Evolutionary conservation across 2,329 filamentous ascomycete genomes (phyloP), one percentile per base, ranked within the genome.

Genomic region (Neopestalotiopsis clavispora): DNA sequence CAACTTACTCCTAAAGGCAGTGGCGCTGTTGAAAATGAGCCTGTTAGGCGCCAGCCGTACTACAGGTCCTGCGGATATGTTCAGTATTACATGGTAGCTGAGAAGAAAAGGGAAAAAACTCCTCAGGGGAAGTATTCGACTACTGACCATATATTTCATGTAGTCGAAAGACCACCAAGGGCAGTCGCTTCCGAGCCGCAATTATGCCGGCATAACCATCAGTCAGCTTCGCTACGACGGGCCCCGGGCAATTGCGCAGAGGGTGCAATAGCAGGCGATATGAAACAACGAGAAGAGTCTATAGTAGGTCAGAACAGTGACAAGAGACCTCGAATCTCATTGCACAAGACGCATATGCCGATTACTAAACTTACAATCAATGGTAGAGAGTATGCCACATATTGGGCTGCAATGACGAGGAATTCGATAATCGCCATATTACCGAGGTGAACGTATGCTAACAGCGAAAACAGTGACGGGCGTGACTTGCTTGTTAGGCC

Each of bases 1-100:
- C 34, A 40, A 56, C 28, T 56, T 34, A 66, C 64, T 45, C 14
- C 14, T 45, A 7, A 73, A 66, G n/a, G 73, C 73, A 6, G 67
- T 70, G n/a, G 49, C 59, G 1, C 70, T 69, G 23, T 71, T 72
- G 67, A 74, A 73, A 14, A 74, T 67, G 4, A 74, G 70, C 42
- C 70, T 70, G 34, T 74, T 70, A 2, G 73, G 72, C 3, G 71
- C 70, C 30, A 69, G 63, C n/a, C 71, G 65, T 6, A 74, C 28
- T 2, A 74, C 71, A 13, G 68, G 57, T 9, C 72, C 72, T 64
- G 38, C 20, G 1, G 6, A 23, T 23, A 23, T 23, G 23, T 2
- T 23, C 23, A 23, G 23, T 2, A 23, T 23, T 23, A 23, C 3
- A 23, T 23, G 23, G 23, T 23, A 23, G 23, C 2, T 23, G 23